These are phyloP conservation scores for Entomortierella parvispora DNA, from an alignment of 192 early-diverging fungal species.

Conservation along the genomic window DNA sequence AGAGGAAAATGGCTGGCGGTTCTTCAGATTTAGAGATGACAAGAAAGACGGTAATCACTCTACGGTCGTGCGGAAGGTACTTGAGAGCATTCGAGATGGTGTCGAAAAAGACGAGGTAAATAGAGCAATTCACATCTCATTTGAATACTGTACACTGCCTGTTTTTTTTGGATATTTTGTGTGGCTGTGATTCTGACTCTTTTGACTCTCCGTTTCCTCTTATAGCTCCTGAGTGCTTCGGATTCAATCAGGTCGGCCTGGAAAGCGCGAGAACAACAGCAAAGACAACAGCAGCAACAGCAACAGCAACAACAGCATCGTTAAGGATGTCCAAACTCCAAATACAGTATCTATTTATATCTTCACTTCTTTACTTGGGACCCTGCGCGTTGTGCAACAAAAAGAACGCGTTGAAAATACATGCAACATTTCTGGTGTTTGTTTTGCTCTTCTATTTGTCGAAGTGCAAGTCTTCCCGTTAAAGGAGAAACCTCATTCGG, in stretches of 20 bases:
- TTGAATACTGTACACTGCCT: too few relatives aligned
- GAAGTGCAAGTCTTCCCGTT: too few relatives aligned
- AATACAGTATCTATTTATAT: too few relatives aligned
- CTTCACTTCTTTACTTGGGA: too few relatives aligned
- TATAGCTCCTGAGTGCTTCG: constrained; percentile 35
- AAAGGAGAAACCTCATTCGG: too few relatives aligned
- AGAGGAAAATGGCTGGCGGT: constrained; percentile 67
- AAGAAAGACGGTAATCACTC: constrained; percentile 79
- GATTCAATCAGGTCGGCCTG: constrained; percentile 46
- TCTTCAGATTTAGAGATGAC: constrained; percentile 84
- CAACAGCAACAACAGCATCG: neutral
- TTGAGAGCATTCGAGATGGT: constrained; percentile 78
- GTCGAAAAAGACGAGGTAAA: constrained; percentile 68
- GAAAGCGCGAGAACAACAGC: constrained; percentile 35
- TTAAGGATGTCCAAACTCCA: neutral
- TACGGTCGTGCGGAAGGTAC: constrained; percentile 65
- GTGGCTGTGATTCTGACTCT: neutral
- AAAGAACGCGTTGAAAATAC: too few relatives aligned
- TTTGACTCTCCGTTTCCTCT: neutral
- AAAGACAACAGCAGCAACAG: neutral
- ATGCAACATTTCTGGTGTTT: too few relatives aligned
- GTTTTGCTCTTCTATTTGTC: too few relatives aligned
- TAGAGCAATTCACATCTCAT: neutral
- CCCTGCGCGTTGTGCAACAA: too few relatives aligned
- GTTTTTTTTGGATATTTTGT: too few relatives aligned